Evolutionary conservation across 306 rosid genomes (phyloP).

Genomic region (Prunus fruticosa): DNA sequence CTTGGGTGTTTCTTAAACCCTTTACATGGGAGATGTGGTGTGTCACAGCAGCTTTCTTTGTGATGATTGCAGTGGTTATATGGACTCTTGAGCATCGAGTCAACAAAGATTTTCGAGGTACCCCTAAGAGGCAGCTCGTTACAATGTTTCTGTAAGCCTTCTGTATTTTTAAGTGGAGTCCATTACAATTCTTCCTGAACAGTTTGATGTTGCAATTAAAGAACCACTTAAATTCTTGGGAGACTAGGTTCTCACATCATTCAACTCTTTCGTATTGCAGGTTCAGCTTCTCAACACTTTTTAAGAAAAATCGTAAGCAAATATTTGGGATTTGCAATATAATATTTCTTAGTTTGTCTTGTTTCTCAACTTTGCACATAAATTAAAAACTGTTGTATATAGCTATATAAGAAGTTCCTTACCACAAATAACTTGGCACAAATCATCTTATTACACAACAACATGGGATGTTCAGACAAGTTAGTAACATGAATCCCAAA

Average conservation of each 20-base stretch:
- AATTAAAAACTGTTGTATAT: not conserved
- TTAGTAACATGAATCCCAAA: not conserved
- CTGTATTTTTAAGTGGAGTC: conserved; percentile 9
- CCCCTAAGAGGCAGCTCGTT: conserved; percentile 76
- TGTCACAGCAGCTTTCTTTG: conserved; percentile 64
- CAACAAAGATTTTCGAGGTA: conserved; percentile 86
- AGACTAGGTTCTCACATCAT: conserved; percentile 29
- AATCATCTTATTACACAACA: not conserved
- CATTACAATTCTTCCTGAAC: not conserved
- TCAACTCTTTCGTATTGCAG: conserved; percentile 54
- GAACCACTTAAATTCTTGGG: conserved; percentile 1
- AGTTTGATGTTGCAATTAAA: conserved; percentile 17
- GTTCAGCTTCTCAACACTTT: conserved; percentile 96
- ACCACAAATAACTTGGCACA: not conserved
- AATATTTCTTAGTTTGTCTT: conserved; percentile 15
- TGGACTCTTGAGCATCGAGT: conserved; percentile 96
- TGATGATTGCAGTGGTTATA: conserved; percentile 71
- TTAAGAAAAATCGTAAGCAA: conserved; percentile 84
- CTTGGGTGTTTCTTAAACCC: conserved; percentile 92
- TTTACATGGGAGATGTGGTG: conserved; percentile 90
- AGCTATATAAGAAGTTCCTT: not conserved
- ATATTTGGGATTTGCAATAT: conserved; percentile 17
- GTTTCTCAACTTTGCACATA: not conserved
- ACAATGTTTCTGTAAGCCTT: conserved; percentile 71
- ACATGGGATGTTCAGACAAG: not conserved